phyloP scores from a whole-genome alignment of 2,329 filamentous ascomycete genomes.

The Cryphonectria carpinicola region DNA sequence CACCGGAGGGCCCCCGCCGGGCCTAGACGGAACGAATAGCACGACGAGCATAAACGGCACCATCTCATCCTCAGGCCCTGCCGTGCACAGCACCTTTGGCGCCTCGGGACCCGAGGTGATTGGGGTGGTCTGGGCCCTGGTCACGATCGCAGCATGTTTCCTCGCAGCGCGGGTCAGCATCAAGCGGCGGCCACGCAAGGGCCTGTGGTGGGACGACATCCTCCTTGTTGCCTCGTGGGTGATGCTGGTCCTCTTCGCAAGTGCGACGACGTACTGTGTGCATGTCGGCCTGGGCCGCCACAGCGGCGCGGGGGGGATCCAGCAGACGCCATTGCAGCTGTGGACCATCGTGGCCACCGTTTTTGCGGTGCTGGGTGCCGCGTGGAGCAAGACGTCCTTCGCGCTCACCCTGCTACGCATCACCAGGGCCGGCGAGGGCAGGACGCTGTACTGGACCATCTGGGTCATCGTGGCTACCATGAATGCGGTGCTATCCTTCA shows the following conservation, averaged over 20 bases:
- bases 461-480: constrained; percentile 38
- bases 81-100: not conserved
- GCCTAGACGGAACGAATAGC: not conserved
- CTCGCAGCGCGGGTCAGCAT: constrained; percentile 20
- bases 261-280: constrained; percentile 18
- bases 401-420: constrained; percentile 39
- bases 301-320: not conserved
- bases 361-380: constrained; percentile 35
- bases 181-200: constrained; percentile 18
- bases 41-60: constrained; percentile 2
- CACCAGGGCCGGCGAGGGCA: constrained; percentile 29
- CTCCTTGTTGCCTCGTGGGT: constrained; percentile 22
- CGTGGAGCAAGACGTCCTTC: constrained; percentile 42
- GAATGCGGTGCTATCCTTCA: constrained; percentile 34
- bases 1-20: not conserved
- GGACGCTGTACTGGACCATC: constrained; percentile 32
- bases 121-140: constrained; percentile 7
- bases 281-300: constrained; percentile 23
- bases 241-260: constrained; percentile 21
- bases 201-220: constrained; percentile 26
- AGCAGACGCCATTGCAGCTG: constrained; percentile 17
- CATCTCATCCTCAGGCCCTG: not conserved
- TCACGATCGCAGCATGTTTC: constrained; percentile 10
- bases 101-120: constrained; percentile 12
- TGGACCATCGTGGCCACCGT: constrained; percentile 31